phyloP scores from a whole-genome alignment of 768 basidiomycete species.

The Naganishia vaughanmartiniae region DNA sequence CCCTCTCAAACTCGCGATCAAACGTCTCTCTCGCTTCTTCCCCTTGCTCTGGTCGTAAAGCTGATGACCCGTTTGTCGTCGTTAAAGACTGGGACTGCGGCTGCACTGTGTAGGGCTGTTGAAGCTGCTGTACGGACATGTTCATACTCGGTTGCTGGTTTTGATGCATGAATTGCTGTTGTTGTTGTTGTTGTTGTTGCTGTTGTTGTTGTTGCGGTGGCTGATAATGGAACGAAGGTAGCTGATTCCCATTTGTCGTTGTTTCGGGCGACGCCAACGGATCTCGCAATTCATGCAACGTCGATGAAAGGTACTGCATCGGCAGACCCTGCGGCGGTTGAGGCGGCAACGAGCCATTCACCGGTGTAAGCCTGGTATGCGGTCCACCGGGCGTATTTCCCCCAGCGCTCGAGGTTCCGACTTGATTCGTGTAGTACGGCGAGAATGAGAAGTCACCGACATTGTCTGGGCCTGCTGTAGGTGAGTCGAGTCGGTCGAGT shows the following conservation, averaged over 20 bases:
- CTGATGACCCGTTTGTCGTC: slow-evolving; percentile 9
- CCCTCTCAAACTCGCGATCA: slow-evolving; percentile 23
- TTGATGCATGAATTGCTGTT: slow-evolving; percentile 9
- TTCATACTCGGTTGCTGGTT: not conserved
- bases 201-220: not conserved
- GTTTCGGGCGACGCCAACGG: slow-evolving; percentile 20
- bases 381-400: slow-evolving; percentile 4
- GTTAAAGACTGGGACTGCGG: not conserved
- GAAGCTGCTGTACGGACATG: not conserved
- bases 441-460: slow-evolving; percentile 18
- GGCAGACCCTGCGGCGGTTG: not conserved
- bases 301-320: slow-evolving; percentile 17
- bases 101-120: not conserved
- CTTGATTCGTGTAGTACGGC: slow-evolving; percentile 4
- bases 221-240: not conserved
- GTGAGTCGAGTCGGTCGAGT: slow-evolving; percentile 15
- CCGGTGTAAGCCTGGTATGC: not conserved
- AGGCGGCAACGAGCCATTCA: too few species aligned
- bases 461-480: not conserved
- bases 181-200: slow-evolving; percentile 9
- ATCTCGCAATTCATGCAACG: slow-evolving; percentile 22
- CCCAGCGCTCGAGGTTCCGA: not conserved
- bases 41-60: slow-evolving; percentile 18
- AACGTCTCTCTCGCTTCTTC: slow-evolving; percentile 30
- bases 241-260: not conserved